Conservation (phyloP, 2,329 filamentous ascomycete genomes). For the Spiromastix sp. region DNA sequence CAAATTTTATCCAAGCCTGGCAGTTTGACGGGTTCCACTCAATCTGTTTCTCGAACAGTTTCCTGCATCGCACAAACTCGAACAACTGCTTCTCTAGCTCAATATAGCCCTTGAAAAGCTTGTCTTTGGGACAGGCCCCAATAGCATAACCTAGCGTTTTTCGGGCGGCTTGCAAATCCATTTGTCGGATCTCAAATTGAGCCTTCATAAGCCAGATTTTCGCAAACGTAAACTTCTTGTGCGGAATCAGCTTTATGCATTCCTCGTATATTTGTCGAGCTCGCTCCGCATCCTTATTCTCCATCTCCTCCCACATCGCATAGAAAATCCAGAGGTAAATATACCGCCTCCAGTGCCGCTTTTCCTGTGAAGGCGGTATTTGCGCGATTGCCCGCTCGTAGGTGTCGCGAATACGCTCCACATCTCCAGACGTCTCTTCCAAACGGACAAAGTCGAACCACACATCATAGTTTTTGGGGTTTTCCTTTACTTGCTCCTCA, state of each 20-base stretch:
- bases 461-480: slow-evolving; percentile 89
- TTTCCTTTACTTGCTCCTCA: slow-evolving; percentile 87
- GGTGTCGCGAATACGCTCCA: slow-evolving; percentile 76
- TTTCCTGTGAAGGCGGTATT: slow-evolving; percentile 88
- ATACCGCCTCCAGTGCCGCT: slow-evolving; percentile 93
- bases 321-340: slow-evolving; percentile 99
- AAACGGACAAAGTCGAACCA: slow-evolving; percentile 94
- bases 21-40: slow-evolving; percentile 85
- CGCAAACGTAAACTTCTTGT: slow-evolving; percentile 95
- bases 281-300: slow-evolving; percentile 65
- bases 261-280: slow-evolving; percentile 86
- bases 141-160: slow-evolving; percentile 86
- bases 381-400: slow-evolving; percentile 96
- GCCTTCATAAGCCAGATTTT: slow-evolving; percentile 94
- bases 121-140: slow-evolving; percentile 93
- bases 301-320: slow-evolving; percentile 86
- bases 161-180: slow-evolving; percentile 65
- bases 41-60: slow-evolving; percentile 86
- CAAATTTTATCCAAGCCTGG: slow-evolving; percentile 93
- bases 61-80: slow-evolving; percentile 85
- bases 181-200: slow-evolving; percentile 84
- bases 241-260: slow-evolving; percentile 77
- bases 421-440: slow-evolving; percentile 75
- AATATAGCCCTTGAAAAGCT: slow-evolving; percentile 86
- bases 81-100: slow-evolving; percentile 87